phyloP scores from a whole-genome alignment of 2,329 filamentous ascomycete genomes.

The Simplicillium sp. region DNA sequence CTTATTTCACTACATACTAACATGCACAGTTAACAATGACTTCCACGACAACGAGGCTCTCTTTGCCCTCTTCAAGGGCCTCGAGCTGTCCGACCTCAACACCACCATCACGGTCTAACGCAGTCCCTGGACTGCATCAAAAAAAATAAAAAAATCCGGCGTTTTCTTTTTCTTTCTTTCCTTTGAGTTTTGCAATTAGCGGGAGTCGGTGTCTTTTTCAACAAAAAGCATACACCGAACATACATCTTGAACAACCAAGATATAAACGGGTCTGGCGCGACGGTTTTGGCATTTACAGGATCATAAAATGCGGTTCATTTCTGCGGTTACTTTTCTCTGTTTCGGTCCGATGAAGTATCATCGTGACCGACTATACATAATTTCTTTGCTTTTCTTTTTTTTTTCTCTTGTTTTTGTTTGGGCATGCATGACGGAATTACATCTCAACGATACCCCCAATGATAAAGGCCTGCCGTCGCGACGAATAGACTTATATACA shows the following conservation, averaged over 20 bases:
- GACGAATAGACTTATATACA: background rate
- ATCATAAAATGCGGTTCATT: too few species aligned
- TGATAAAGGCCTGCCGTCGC: background rate
- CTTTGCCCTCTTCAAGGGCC: conserved; percentile 75
- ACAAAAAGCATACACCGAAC: conserved; percentile 29
- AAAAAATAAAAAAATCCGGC: conserved; percentile 5
- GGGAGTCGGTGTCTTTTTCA: conserved; percentile 27
- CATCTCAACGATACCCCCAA: conserved; percentile 10
- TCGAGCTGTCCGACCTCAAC: conserved; percentile 56
- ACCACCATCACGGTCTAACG: conserved; percentile 13
- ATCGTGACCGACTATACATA: background rate
- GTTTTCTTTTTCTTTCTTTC: conserved; percentile 9
- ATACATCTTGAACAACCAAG: conserved; percentile 4
- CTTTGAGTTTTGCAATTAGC: conserved; percentile 18
- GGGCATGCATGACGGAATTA: conserved; percentile 9
- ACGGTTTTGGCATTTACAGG: background rate
- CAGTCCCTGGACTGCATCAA: conserved; percentile 9
- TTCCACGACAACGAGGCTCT: conserved; percentile 79
- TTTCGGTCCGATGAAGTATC: too few species aligned
- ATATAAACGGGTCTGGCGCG: conserved; percentile 5
- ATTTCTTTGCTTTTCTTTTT: background rate
- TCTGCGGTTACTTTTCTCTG: too few species aligned
- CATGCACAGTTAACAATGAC: conserved; percentile 79
- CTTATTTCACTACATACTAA: conserved; percentile 3
- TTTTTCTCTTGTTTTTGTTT: conserved; percentile 3